Percentiles rank a stretch among this genome's conserved stretches.
Conservation (phyloP, 768 basidiomycete species). For the Tulasnella sp. region DNA sequence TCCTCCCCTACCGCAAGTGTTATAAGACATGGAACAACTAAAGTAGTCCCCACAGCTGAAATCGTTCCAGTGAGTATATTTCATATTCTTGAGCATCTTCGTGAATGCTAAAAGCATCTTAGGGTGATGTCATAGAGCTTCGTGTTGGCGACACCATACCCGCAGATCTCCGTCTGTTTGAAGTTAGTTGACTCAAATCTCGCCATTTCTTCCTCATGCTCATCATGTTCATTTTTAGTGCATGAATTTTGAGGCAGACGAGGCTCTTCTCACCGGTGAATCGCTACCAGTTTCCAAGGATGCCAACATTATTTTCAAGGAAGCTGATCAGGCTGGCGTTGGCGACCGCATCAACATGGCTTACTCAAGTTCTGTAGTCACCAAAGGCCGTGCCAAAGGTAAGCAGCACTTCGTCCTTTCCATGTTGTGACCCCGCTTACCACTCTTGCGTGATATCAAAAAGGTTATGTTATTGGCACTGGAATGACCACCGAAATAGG, state of each 20-base stretch:
- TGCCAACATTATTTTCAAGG: conserved; percentile 34
- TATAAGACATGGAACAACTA: conserved; percentile 31
- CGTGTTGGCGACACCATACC: conserved; percentile 43
- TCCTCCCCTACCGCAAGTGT: conserved; percentile 37
- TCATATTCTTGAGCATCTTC: background rate
- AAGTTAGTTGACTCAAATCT: too few species aligned
- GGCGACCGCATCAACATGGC: conserved; percentile 23
- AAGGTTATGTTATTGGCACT: conserved; percentile 26
- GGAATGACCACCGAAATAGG: conserved; percentile 27
- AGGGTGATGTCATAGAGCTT: conserved; percentile 71
- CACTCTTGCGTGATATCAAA: too few species aligned
- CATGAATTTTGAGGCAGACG: conserved; percentile 48
- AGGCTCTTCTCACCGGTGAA: conserved; percentile 45
- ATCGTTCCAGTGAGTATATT: conserved; percentile 29
- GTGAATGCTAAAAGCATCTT: background rate
- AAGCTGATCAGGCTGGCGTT: conserved; percentile 2
- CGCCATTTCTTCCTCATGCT: too few species aligned
- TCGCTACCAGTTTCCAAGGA: conserved; percentile 39
- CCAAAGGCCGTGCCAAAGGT: conserved; percentile 31
- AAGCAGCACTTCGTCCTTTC: background rate
- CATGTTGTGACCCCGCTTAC: background rate
- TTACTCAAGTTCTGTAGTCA: conserved; percentile 31
- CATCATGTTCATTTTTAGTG: too few species aligned
- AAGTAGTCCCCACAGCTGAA: conserved; percentile 31
- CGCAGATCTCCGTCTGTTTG: conserved; percentile 31